Evolutionary conservation across 139 green algal genomes (phyloP).

Genomic region (Desmodesmus armatus): DNA sequence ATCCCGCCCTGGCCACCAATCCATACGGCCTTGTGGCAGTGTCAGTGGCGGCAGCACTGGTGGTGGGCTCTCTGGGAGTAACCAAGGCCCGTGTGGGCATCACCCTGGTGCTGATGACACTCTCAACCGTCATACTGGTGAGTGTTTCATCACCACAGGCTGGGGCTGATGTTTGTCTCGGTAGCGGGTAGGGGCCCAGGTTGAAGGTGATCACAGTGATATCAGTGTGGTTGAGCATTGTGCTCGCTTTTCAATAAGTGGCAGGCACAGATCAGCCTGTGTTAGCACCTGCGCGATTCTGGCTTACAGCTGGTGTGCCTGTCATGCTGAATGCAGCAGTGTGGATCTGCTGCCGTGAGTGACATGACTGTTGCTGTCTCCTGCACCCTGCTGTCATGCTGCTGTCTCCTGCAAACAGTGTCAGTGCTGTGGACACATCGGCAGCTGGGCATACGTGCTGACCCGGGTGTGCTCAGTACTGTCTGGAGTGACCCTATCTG

Average conservation of each 20-base stretch:
- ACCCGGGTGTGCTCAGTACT: constrained; percentile 33
- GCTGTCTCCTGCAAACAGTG: too few species aligned
- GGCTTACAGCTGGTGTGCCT: background rate
- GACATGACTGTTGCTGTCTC: constrained; percentile 12
- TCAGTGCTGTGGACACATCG: background rate
- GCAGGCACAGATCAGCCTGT: background rate
- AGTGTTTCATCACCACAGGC: background rate
- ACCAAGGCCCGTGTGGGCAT: background rate
- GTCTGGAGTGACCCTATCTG: constrained; percentile 1
- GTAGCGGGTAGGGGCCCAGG: background rate
- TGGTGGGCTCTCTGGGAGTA: constrained; percentile 26
- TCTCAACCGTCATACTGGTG: constrained; percentile 39
- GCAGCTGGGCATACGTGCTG: background rate
- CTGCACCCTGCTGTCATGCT: too few species aligned
- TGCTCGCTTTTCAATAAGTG: background rate
- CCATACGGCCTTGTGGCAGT: constrained; percentile 51
- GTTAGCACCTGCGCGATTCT: background rate
- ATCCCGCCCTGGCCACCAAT: constrained; percentile 51
- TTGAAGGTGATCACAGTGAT: constrained; percentile 26
- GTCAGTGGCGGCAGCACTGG: constrained; percentile 43
- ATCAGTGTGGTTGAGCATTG: constrained; percentile 30
- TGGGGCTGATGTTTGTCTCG: background rate
- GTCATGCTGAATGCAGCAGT: constrained; percentile 2
- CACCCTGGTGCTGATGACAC: constrained; percentile 48
- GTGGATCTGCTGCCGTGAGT: background rate